Evolutionary conservation across 2,329 filamentous ascomycete genomes (phyloP).

Genomic region (Myriosclerotinia curreyana): DNA sequence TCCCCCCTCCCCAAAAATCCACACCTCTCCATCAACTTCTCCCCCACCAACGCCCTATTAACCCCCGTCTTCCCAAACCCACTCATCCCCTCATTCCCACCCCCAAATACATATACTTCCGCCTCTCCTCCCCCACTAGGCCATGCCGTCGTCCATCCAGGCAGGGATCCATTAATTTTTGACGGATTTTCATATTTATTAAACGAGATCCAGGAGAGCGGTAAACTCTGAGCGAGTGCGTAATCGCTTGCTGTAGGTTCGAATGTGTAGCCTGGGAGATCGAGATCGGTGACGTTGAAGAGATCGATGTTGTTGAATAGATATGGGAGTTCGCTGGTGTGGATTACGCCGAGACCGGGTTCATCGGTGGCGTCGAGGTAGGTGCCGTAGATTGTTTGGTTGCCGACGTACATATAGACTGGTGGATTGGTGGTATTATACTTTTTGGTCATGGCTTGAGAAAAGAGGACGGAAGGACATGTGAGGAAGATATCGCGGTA

Average conservation of each 20-base stretch:
- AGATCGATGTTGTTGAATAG: constrained; percentile 48
- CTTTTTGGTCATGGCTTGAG: constrained; percentile 40
- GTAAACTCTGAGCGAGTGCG: constrained; percentile 42
- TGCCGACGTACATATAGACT: constrained; percentile 52
- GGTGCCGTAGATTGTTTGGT: constrained; percentile 52
- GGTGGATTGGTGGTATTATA: constrained; percentile 36
- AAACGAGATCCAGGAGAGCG: constrained; percentile 49
- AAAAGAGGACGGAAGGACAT: constrained; percentile 48
- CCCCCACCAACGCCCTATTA: constrained; percentile 38
- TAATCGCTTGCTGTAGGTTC: constrained; percentile 44
- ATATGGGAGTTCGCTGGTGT: constrained; percentile 54
- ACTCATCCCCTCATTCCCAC: constrained; percentile 40
- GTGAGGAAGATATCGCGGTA: constrained; percentile 52
- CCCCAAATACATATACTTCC: constrained; percentile 45
- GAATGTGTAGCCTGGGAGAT: constrained; percentile 32
- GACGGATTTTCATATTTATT: constrained; percentile 41
- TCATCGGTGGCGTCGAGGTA: constrained; percentile 42
- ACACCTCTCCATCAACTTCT: constrained; percentile 49
- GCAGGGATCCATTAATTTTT: constrained; percentile 41
- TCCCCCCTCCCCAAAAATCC: constrained; percentile 42
- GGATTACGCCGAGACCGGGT: constrained; percentile 47
- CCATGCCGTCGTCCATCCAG: constrained; percentile 44
- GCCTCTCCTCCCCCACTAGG: constrained; percentile 29
- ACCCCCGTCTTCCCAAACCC: constrained; percentile 40
- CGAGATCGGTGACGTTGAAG: constrained; percentile 43